Base-by-base conservation (phyloP, 179 eudicot species). In the Nepenthes alata region DNA sequence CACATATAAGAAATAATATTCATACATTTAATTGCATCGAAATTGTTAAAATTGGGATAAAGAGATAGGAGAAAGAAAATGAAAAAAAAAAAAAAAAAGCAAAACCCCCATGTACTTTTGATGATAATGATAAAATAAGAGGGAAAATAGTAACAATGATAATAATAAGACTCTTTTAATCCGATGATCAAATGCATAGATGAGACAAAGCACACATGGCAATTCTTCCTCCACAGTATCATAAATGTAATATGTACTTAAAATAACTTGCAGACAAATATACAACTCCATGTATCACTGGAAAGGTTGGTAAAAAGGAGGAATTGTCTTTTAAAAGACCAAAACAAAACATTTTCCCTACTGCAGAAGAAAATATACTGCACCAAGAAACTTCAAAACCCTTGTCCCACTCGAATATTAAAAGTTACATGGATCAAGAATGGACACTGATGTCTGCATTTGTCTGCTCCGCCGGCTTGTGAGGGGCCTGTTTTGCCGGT, bases 361-460 rank as follows among this genome's bases (percentile, higher is more conserved):
- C 35, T 55, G 54, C 64, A 38, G 69, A 70, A 35, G 57, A 64
- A 35, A 41, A 4, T 41, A 41, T 4, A 41, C 6, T 41, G 45
- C 45, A 41, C 45, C 45, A 41, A 4, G 45, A 41, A 41, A 7
- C 8, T 41, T 7, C 45, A 77, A 63, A 60, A 47, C 4, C 58
- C 54, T 37, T 15, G 14, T 55, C 67, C 60, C 71, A 62, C 36
- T 62, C 63, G 13, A 68, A 52, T 41, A 34, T 60, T 51, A 25
- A 47, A 10, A 68, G 69, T 37, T 53, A 55, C 60, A 14, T 37
- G 25, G 50, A 71, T 78, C 71, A 78, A 15, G 78, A 78, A 14
- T 62, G 74, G 65, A 74, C 82, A 55, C 76, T 49, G 37, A 74
- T 68, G 47, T 74, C 76, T 12, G 78, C 47, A 58, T 47, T 71